Evolutionary conservation across 1,284 basidiomycete species (phyloP).

Genomic region (Irpex rosettiformis): DNA sequence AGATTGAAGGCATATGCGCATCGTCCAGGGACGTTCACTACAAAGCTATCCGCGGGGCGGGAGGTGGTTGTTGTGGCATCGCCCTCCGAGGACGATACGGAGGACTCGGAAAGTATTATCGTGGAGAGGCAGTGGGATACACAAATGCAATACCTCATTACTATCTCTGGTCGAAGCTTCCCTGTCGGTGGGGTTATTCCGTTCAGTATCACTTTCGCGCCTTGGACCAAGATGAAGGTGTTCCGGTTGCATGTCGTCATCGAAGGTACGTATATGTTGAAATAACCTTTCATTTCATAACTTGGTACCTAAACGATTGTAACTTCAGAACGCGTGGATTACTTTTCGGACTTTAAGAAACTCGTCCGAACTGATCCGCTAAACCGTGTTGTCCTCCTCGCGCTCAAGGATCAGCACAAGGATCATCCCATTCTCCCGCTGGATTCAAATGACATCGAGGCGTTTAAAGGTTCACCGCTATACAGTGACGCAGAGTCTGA

Average conservation of each 20-base stretch:
- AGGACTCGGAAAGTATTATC: constrained; percentile 81
- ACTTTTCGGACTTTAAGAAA: constrained; percentile 67
- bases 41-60: constrained; percentile 67
- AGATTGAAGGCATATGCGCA: constrained; percentile 80
- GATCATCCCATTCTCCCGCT: constrained; percentile 64
- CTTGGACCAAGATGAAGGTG: constrained; percentile 82
- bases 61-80: constrained; percentile 79
- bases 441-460: constrained; percentile 50
- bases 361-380: constrained; percentile 78
- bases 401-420: constrained; percentile 50
- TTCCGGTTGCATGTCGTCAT: constrained; percentile 76
- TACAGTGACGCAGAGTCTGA: constrained; percentile 37
- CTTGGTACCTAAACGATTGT: no score
- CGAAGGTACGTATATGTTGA: constrained; percentile 79
- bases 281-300: no score
- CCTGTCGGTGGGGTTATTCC: constrained; percentile 84
- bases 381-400: constrained; percentile 65
- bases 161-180: constrained; percentile 79
- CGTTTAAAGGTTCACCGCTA: constrained; percentile 54
- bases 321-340: constrained; percentile 71
- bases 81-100: constrained; percentile 76
- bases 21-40: constrained; percentile 78
- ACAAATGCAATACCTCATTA: constrained; percentile 83
- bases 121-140: constrained; percentile 93
- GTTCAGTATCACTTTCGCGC: constrained; percentile 80